Conservation (phyloP, 306 rosid species). For the Lathyrus sativus region DNA sequence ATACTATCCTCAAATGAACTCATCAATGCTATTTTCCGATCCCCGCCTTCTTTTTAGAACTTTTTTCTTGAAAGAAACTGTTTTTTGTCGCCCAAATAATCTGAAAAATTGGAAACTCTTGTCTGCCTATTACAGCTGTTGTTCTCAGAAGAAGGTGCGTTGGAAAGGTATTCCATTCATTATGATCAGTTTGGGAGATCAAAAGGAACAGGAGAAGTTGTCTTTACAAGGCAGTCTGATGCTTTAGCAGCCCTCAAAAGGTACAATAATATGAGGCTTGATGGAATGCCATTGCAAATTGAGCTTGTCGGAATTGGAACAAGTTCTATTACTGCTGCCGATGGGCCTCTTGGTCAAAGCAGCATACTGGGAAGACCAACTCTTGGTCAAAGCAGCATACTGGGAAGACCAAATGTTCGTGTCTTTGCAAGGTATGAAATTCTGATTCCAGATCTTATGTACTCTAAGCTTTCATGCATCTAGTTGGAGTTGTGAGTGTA, state of each 20-base stretch:
- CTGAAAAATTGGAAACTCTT: conserved; percentile 21
- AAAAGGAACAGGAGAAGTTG: conserved; percentile 75
- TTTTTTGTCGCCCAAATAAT: conserved; percentile 8
- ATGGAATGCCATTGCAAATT: conserved; percentile 60
- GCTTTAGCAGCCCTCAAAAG: conserved; percentile 60
- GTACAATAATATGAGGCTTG: conserved; percentile 60
- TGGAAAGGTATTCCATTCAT: conserved; percentile 54
- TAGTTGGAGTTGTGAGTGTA: conserved; percentile 14
- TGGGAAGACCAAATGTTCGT: conserved; percentile 38
- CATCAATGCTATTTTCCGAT: neutral
- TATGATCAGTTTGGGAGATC: conserved; percentile 68
- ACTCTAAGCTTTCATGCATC: neutral
- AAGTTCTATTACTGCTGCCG: conserved; percentile 31
- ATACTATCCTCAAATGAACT: conserved; percentile 1
- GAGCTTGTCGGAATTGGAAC: conserved; percentile 66
- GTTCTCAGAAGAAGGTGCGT: conserved; percentile 60
- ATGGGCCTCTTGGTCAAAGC: conserved; percentile 23
- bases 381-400: conserved; percentile 25
- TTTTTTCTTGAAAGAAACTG: neutral
- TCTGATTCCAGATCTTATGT: conserved; percentile 11
- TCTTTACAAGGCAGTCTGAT: conserved; percentile 47
- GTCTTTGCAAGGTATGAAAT: conserved; percentile 42
- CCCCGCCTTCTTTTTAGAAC: neutral
- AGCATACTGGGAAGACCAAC: conserved; percentile 45
- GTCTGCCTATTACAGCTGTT: conserved; percentile 49